Conservation (phyloP, 768 basidiomycete genomes). For the Boletus pseudopeckii region DNA sequence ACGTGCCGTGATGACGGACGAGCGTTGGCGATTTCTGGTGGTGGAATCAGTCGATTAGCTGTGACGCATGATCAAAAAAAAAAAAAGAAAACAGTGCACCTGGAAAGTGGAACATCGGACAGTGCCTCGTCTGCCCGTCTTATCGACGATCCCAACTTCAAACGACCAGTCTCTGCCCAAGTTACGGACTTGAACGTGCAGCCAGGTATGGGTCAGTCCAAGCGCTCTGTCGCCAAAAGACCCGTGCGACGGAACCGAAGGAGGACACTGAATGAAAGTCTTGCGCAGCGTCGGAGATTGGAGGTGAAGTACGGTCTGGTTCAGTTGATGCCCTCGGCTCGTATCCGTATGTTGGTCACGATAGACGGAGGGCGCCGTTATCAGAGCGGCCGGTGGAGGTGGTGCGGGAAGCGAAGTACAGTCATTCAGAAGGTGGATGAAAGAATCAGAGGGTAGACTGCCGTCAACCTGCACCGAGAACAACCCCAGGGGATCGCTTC, state of each 20-base stretch:
- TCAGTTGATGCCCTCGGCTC: constrained; percentile 39
- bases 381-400: constrained; percentile 41
- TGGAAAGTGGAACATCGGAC: constrained; percentile 78
- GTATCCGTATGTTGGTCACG: constrained; percentile 27
- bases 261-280: constrained; percentile 67
- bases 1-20: constrained; percentile 35
- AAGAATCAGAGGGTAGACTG: constrained; percentile 57
- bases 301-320: constrained; percentile 72
- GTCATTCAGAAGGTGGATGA: constrained; percentile 63
- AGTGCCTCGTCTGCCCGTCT: constrained; percentile 52
- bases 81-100: constrained; percentile 38
- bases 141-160: constrained; percentile 72
- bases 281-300: constrained; percentile 71
- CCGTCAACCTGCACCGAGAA: constrained; percentile 50
- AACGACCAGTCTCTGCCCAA: constrained; percentile 69
- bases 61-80: background rate
- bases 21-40: constrained; percentile 54
- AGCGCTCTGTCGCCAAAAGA: constrained; percentile 33
- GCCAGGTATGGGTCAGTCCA: constrained; percentile 66
- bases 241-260: constrained; percentile 19
- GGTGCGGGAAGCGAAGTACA: constrained; percentile 47
- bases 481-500: constrained; percentile 55
- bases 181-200: constrained; percentile 72
- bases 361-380: constrained; percentile 38
- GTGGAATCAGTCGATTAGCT: background rate